Conservation (phyloP, 2,329 filamentous ascomycete genomes). For the Colletotrichum gloeosporioides region DNA sequence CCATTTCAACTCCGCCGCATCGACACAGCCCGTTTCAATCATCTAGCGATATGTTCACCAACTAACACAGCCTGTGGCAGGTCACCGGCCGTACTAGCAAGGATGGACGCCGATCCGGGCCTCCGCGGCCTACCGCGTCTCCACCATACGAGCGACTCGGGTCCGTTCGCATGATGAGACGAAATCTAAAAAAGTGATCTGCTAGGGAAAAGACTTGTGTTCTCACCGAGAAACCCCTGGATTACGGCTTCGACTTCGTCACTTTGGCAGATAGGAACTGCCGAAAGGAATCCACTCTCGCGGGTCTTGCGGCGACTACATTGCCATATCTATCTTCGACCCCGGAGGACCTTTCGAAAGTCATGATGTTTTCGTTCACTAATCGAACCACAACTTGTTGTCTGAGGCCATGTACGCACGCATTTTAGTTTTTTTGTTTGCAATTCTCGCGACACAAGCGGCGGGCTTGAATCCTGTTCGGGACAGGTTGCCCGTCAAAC, state of each 20-base stretch:
- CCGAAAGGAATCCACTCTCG: too few relatives aligned
- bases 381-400: neutral
- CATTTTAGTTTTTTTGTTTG: neutral
- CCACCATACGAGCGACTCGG: neutral
- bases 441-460: neutral
- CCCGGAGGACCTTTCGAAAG: neutral
- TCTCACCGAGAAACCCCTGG: neutral
- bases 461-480: neutral
- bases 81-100: neutral
- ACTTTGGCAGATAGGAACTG: neutral
- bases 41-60: neutral
- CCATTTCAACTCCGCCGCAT: neutral
- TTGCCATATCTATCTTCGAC: neutral
- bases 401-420: neutral
- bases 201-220: neutral
- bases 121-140: slow-evolving; percentile 8
- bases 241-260: neutral
- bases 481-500: neutral
- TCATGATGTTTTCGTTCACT: neutral
- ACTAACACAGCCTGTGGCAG: neutral
- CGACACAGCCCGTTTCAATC: neutral
- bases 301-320: neutral
- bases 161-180: neutral
- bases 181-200: neutral
- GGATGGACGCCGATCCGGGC: neutral